Conservation (phyloP, 2,329 filamentous ascomycete species). For the Talaromyces sp. region DNA sequence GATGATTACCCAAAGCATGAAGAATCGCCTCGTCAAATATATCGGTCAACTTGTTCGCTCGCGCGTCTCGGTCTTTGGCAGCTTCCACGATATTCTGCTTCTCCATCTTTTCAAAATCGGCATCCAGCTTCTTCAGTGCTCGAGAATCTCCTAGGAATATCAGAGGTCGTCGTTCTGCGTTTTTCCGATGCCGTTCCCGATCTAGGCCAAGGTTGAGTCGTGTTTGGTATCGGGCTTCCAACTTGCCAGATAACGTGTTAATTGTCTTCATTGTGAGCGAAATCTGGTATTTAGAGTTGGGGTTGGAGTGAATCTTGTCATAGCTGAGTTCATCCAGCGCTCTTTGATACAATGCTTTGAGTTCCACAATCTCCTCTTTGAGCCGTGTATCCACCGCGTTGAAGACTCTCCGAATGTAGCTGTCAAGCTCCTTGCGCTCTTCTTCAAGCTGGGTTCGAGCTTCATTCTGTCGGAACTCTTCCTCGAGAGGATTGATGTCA, state of each 20-base stretch:
- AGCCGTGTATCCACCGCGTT: slow-evolving; percentile 49
- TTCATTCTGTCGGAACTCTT: slow-evolving; percentile 54
- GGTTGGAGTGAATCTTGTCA: slow-evolving; percentile 32
- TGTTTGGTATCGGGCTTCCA: slow-evolving; percentile 51
- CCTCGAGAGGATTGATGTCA: slow-evolving; percentile 54
- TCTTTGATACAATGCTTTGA: slow-evolving; percentile 48
- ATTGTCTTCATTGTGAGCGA: slow-evolving; percentile 47
- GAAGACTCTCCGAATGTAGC: slow-evolving; percentile 51
- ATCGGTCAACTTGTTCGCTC: slow-evolving; percentile 51
- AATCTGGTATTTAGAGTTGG: slow-evolving; percentile 33
- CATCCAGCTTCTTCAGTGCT: slow-evolving; percentile 49
- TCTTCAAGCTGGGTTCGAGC: slow-evolving; percentile 51
- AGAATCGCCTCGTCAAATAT: slow-evolving; percentile 52
- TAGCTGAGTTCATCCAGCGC: slow-evolving; percentile 43
- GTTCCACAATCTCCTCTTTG: slow-evolving; percentile 49
- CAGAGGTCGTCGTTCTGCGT: slow-evolving; percentile 51
- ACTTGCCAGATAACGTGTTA: slow-evolving; percentile 45
- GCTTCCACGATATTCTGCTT: slow-evolving; percentile 50
- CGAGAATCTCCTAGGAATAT: slow-evolving; percentile 52
- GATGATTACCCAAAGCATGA: slow-evolving; percentile 51
- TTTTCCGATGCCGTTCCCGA: slow-evolving; percentile 54
- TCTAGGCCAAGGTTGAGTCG: slow-evolving; percentile 51
- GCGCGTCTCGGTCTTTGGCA: slow-evolving; percentile 48
- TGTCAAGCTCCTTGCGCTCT: slow-evolving; percentile 51
- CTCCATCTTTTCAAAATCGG: slow-evolving; percentile 51